These are phyloP conservation scores for Eucalyptus regnans DNA, from an alignment of 345 rosid species.

Conservation along the genomic window DNA sequence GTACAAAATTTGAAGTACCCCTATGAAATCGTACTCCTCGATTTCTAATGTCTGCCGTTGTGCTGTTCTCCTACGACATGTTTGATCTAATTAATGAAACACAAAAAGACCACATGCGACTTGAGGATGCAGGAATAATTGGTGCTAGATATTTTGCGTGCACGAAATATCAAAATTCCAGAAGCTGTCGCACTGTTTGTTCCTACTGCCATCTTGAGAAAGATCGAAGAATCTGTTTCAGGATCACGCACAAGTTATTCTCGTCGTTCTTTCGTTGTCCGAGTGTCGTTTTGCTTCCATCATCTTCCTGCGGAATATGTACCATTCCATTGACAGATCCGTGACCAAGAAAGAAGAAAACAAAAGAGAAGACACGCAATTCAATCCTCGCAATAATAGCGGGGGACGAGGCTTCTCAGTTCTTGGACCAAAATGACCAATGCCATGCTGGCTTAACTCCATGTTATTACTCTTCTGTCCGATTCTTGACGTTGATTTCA, in stretches of 20 bases:
- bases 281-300: neutral
- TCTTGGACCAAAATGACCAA: neutral
- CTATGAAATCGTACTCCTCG: neutral
- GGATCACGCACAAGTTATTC: neutral
- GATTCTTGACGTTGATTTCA: neutral
- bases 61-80: neutral
- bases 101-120: neutral
- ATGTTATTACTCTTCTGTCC: neutral
- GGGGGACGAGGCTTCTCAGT: neutral
- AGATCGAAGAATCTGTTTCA: neutral
- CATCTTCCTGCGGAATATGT: neutral
- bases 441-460: neutral
- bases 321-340: neutral
- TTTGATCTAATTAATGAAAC: neutral
- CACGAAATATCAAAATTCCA: neutral
- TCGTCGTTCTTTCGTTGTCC: neutral
- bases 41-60: neutral
- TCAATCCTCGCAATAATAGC: neutral
- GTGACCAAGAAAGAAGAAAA: neutral
- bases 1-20: neutral
- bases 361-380: neutral
- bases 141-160: neutral
- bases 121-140: neutral
- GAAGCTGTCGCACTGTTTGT: neutral
- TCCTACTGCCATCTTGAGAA: neutral